Percentiles rank a stretch among this genome's conserved stretches.
Evolutionary conservation across 768 basidiomycete genomes (phyloP).

Genomic region (Roridomyces roridus): DNA sequence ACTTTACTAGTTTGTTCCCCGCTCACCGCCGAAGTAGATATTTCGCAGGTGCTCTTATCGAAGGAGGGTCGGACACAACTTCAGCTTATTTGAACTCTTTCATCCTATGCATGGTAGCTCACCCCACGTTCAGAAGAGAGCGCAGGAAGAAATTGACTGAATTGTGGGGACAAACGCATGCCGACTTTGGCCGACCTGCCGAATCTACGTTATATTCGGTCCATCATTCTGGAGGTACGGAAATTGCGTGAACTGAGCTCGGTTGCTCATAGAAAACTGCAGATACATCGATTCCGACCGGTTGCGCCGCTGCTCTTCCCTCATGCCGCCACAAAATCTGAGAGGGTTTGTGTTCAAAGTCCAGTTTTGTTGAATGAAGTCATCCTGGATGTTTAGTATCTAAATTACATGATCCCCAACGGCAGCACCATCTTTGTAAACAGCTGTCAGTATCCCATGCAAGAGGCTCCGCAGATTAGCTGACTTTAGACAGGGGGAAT

Average conservation of each 20-base stretch:
- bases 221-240: constrained; percentile 29
- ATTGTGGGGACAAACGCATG: constrained; percentile 31
- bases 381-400: neutral
- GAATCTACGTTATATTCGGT: constrained; percentile 32
- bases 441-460: constrained; percentile 12
- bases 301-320: neutral
- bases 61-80: constrained; percentile 39
- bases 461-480: no score
- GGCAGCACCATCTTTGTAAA: constrained; percentile 17
- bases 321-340: neutral
- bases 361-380: neutral
- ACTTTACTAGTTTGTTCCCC: neutral
- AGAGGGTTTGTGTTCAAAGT: neutral
- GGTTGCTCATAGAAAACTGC: neutral
- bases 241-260: neutral
- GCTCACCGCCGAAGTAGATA: constrained; percentile 25
- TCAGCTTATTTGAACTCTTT: constrained; percentile 31
- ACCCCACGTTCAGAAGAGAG: constrained; percentile 34
- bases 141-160: constrained; percentile 34
- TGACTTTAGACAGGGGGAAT: constrained; percentile 13
- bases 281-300: constrained; percentile 17
- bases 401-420: constrained; percentile 6
- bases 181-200: constrained; percentile 26
- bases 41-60: constrained; percentile 36
- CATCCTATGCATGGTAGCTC: constrained; percentile 29